A percentile compares a stretch with the other conserved stretches of the same genome.
Conservation (phyloP, 1,284 basidiomycete species). For the Melampsora larici-populina region DNA sequence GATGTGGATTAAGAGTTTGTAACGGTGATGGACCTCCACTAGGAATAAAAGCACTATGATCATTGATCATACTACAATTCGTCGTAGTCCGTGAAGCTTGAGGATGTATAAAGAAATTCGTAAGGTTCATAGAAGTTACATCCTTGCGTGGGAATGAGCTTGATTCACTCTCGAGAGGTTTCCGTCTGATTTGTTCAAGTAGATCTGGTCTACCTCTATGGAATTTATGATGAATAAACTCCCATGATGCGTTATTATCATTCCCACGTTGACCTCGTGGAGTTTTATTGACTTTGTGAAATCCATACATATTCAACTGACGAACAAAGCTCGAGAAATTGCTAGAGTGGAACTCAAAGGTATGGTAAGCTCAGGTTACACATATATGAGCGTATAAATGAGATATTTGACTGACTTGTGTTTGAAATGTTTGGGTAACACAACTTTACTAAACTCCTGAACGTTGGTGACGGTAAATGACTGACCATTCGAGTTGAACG, state of each 20-base stretch:
- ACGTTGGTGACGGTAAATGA: slow-evolving; percentile 49
- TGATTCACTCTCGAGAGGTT: slow-evolving; percentile 63
- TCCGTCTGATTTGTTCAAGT: slow-evolving; percentile 78
- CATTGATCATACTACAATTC: not conserved
- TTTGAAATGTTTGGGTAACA: slow-evolving; percentile 55
- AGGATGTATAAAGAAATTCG: not conserved
- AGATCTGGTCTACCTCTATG: slow-evolving; percentile 73
- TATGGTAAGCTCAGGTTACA: not conserved
- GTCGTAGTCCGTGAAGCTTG: slow-evolving; percentile 16
- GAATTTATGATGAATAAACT: slow-evolving; percentile 83
- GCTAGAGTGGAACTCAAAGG: slow-evolving; percentile 42
- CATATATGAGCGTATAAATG: not conserved
- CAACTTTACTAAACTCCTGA: slow-evolving; percentile 52
- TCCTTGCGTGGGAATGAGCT: not conserved
- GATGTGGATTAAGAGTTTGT: not conserved
- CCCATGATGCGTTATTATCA: slow-evolving; percentile 76
- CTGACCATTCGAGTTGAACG: slow-evolving; percentile 39
- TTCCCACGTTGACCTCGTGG: slow-evolving; percentile 76
- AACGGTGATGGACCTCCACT: not conserved
- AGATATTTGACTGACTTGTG: slow-evolving; percentile 46
- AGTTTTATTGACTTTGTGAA: slow-evolving; percentile 61
- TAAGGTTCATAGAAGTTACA: not conserved
- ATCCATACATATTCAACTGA: slow-evolving; percentile 78
- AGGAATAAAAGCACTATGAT: not conserved
- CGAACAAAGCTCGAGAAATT: slow-evolving; percentile 85